Conservation (phyloP, 495 filamentous ascomycete species). For the Aspergillus saccharolyticus region DNA sequence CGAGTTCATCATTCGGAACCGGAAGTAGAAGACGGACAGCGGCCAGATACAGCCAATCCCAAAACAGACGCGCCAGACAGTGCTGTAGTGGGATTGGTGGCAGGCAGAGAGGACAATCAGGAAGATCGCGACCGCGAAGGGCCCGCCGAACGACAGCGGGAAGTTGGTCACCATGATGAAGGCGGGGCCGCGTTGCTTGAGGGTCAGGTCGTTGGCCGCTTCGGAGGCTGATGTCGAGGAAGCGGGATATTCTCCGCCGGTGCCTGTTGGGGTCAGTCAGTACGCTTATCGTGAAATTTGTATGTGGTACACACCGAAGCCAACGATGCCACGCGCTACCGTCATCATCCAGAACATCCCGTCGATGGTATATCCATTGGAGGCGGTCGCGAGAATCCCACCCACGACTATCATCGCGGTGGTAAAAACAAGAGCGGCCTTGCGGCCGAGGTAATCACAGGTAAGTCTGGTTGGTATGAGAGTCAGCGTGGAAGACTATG, state of each 20-base stretch:
- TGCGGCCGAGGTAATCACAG: constrained; percentile 1
- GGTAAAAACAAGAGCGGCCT: neutral
- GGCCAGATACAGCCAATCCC: constrained; percentile 3
- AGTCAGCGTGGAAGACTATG: neutral
- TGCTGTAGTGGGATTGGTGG: constrained; percentile 1
- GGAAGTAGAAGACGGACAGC: constrained; percentile 2
- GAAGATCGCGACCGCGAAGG: neutral
- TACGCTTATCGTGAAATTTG: neutral
- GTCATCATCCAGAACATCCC: constrained; percentile 5
- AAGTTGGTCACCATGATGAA: constrained; percentile 7
- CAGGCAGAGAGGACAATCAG: constrained; percentile 4
- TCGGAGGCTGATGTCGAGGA: neutral
- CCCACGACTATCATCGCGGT: neutral
- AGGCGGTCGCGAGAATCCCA: neutral
- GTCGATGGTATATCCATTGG: neutral
- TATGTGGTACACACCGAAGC: neutral
- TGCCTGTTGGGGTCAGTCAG: neutral
- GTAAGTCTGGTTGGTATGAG: neutral
- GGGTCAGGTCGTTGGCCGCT: constrained; percentile 1
- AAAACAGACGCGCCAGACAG: constrained; percentile 1
- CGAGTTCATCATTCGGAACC: constrained; percentile 1
- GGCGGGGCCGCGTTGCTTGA: neutral
- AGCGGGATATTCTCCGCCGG: constrained; percentile 1
- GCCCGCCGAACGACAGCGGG: neutral
- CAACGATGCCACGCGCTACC: neutral